These are phyloP conservation scores for Crithidia bombi DNA, from an alignment of 208 protist genomes.

Conservation along the genomic window DNA sequence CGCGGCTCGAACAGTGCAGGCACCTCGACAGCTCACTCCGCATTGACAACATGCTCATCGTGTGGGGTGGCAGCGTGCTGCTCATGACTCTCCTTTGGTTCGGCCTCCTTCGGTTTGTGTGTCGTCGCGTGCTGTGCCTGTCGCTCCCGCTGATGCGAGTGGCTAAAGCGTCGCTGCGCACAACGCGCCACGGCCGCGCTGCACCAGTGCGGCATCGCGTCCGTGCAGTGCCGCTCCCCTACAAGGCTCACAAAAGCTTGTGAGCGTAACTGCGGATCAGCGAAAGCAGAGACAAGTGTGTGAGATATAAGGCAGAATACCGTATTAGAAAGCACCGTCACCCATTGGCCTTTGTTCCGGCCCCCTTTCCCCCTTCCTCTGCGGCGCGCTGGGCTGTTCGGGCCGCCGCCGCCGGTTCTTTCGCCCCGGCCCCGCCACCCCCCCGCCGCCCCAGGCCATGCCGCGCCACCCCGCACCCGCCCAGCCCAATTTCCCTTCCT, in stretches of 20 bases:
- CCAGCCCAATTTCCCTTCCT: no score
- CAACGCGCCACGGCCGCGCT: background rate
- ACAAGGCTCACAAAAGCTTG: background rate
- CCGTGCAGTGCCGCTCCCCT: constrained; percentile 13
- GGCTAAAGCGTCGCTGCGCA: background rate
- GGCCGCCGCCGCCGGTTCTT: no score
- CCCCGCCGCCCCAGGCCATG: no score
- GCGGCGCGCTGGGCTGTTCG: no score
- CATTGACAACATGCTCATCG: constrained; percentile 1
- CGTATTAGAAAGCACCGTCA: no score
- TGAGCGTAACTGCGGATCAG: background rate
- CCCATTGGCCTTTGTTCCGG: no score
- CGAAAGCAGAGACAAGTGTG: background rate
- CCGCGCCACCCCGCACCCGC: no score
- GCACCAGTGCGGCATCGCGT: background rate
- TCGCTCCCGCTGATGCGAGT: background rate
- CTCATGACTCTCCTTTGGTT: constrained; percentile 14
- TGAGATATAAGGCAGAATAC: no score
- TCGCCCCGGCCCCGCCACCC: no score
- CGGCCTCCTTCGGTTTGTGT: background rate
- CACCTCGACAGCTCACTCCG: constrained; percentile 18
- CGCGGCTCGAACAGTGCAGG: constrained; percentile 40
- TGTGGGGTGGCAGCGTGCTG: constrained; percentile 14
- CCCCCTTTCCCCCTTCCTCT: no score
- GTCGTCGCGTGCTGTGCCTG: background rate